Conservation (phyloP, 108 stramenopile genomes). For the Skeletonema tropicum region DNA sequence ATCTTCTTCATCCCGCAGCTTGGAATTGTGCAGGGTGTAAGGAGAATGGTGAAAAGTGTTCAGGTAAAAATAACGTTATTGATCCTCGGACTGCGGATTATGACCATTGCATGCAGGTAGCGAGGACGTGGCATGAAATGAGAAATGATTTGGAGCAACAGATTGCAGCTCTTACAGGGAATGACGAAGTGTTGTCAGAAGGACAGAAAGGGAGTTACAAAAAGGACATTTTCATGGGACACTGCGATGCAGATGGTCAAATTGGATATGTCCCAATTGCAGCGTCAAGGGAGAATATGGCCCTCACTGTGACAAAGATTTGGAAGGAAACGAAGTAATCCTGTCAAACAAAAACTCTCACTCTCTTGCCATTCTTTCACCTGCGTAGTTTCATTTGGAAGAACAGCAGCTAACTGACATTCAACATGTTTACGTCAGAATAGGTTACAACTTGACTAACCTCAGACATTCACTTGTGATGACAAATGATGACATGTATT, state of each 20-base stretch:
- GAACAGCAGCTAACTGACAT: too few species aligned
- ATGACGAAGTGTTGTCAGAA: conserved; percentile 26
- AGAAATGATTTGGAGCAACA: conserved; percentile 59
- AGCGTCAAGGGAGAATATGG: conserved; percentile 24
- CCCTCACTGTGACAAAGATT: conserved; percentile 3
- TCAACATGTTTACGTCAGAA: too few species aligned
- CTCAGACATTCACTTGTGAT: too few species aligned
- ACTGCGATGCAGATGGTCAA: conserved; percentile 52
- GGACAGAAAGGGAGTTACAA: conserved; percentile 52
- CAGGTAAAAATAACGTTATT: conserved; percentile 34
- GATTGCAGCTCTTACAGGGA: conserved; percentile 35
- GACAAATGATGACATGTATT: too few species aligned
- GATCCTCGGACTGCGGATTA: conserved; percentile 42
- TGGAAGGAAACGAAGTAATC: conserved; percentile 14
- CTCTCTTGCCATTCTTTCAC: too few species aligned
- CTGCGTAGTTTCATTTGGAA: too few species aligned
- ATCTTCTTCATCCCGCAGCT: too few species aligned
- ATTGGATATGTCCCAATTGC: conserved; percentile 46
- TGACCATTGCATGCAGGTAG: conserved; percentile 61
- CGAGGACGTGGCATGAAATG: conserved; percentile 55
- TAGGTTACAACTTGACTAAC: too few species aligned
- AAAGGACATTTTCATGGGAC: conserved; percentile 59
- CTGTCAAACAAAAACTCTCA: too few species aligned
- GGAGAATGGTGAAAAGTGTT: not conserved
- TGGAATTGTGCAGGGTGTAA: conserved; percentile 54